Evolutionary conservation across 2,329 filamentous ascomycete genomes (phyloP), one percentile per base, ranked within the genome.

Genomic region (Knoxdaviesia capensis): DNA sequence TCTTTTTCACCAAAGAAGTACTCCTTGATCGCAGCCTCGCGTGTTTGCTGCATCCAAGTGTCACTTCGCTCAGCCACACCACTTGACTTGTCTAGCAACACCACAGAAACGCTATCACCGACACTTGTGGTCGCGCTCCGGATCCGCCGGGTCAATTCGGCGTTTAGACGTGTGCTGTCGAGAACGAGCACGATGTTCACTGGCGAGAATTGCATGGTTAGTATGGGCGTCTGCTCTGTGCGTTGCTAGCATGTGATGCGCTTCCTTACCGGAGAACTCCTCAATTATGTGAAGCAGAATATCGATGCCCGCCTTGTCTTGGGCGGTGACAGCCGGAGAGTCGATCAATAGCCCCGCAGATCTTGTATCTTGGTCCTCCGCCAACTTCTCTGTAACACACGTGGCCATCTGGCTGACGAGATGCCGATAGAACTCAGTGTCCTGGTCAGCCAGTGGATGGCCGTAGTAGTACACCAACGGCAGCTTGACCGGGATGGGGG

Each of bases 401-500:
- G 88, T 68, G 0, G 85, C 86, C 54, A 96, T 65, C 47, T 80
- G 72, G 38, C 79, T 82, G 29, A 83, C 64, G 46, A 94, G 62
- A 8, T 77, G 71, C 53, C 75, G 80, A 62, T 81, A 96, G 37
- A 88, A 61, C 33, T 65, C 69, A 0, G 71, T 66, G 46, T 85
- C 80, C 40, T 85, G 80, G 50, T 85, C 78, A 1, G 84, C 72
- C 47, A 68, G 75, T 41, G 73, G 68, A 47, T 80, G 65, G 10
- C 90, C 88, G 56, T 83, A 93, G 58, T 86, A 84, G 55, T 94
- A 93, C 31, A 88, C 85, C 42, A 98, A 63, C 5, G 90, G 90
- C 51, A 94, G 67, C 64, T 94, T 96, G 41, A 94, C 84, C 0
- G 88, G 87, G 11, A 93, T 77, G 1, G 77, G 73, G 50, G 80